Conservation (phyloP, 179 eudicot genomes). For the Heliamphora ciliata region DNA sequence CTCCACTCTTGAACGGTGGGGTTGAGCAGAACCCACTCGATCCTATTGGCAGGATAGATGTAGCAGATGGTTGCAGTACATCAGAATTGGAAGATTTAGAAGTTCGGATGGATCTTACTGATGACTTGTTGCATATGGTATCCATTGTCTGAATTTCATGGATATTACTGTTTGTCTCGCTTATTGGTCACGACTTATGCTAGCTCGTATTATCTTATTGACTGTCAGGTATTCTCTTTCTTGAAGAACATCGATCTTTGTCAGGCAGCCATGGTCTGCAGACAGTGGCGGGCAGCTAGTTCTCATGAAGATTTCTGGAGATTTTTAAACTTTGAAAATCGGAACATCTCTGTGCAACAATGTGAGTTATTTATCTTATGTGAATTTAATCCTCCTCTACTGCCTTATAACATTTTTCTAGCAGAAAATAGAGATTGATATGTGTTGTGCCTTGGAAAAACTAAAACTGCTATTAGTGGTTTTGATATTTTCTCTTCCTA, state of each 20-base stretch:
- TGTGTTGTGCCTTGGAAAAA: not conserved
- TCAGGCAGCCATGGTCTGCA: constrained; percentile 84
- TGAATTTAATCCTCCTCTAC: not conserved
- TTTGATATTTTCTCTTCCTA: not conserved
- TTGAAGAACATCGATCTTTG: constrained; percentile 75
- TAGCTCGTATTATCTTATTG: not conserved
- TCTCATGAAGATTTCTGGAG: constrained; percentile 97
- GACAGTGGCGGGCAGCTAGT: constrained; percentile 93
- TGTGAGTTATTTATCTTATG: constrained; percentile 44
- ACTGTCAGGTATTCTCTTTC: constrained; percentile 85
- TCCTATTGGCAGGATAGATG: constrained; percentile 22
- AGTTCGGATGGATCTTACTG: constrained; percentile 88
- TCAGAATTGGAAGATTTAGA: constrained; percentile 38
- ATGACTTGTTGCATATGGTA: constrained; percentile 94
- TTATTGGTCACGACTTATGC: not conserved
- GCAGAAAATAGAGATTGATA: not conserved
- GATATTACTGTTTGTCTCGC: not conserved
- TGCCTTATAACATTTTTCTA: not conserved
- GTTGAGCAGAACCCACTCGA: constrained; percentile 24
- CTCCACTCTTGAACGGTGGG: constrained; percentile 17
- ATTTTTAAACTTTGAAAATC: constrained; percentile 62
- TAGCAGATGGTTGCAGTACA: constrained; percentile 17
- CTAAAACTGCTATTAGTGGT: not conserved
- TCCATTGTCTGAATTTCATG: not conserved
- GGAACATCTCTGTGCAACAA: constrained; percentile 56